Evolutionary conservation across 2,329 filamentous ascomycete species (phyloP).

Genomic region (Pseudogymnoascus destructans): DNA sequence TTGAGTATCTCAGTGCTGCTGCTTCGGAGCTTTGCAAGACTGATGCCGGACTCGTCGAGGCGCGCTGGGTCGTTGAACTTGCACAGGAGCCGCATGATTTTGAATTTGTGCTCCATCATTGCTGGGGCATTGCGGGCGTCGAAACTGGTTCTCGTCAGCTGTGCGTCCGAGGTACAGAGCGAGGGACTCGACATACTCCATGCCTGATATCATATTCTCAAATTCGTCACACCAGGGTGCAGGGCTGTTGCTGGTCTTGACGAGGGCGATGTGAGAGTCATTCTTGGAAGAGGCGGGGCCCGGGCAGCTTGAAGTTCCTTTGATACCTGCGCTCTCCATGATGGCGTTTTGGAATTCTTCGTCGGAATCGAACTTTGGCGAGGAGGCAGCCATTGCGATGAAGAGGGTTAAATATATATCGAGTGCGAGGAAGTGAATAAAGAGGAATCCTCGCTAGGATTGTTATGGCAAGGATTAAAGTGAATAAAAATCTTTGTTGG

Average conservation of each 20-base stretch:
- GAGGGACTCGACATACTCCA: constrained; percentile 13
- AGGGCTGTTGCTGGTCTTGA: constrained; percentile 5
- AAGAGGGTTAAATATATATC: not conserved
- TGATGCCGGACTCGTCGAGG: constrained; percentile 11
- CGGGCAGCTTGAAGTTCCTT: not conserved
- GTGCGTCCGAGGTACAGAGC: not conserved
- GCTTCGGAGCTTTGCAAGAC: constrained; percentile 14
- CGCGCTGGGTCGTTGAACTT: constrained; percentile 18
- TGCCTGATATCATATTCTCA: constrained; percentile 20
- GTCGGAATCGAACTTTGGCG: constrained; percentile 5
- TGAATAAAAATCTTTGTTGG: constrained; percentile 4
- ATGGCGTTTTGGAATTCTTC: constrained; percentile 1
- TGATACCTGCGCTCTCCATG: not conserved
- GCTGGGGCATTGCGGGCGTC: constrained; percentile 8
- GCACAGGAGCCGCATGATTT: constrained; percentile 12
- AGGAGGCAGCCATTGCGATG: not conserved
- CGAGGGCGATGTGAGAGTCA: not conserved
- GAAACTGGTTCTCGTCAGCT: not conserved
- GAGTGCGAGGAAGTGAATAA: not conserved
- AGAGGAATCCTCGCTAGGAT: not conserved
- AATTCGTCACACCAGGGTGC: constrained; percentile 17
- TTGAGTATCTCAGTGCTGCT: constrained; percentile 14
- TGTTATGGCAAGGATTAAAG: not conserved
- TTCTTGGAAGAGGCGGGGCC: not conserved
- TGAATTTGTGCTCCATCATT: constrained; percentile 12